Base-by-base conservation (phyloP, 805 yeast species). In the Lachancea sp. region DNA sequence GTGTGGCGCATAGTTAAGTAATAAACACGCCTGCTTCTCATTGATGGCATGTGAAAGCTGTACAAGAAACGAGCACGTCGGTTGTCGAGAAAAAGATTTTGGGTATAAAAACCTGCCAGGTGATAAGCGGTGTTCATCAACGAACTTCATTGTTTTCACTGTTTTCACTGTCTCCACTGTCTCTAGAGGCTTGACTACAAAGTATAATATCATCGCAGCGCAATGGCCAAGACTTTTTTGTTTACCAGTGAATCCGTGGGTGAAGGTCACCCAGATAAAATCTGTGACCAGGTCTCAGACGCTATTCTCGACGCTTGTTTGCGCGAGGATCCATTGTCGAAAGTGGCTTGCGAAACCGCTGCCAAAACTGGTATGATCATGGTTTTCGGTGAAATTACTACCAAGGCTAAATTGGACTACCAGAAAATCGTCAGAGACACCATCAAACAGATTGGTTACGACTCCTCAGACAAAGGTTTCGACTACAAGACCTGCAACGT, bases 401-500 rank as follows among this genome's bases (percentile, higher is more conserved):
- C 98, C 71, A 83, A 79, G 66, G 98, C 98, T 54, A 70, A 72
- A 50, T 74, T 92, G 63, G 98, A 92, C 75, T 92, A 78, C 85
- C 98, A 92, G 73, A 87, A 90, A 72, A 81, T 92, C 61, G 79
- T 92, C 68, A 88, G 98, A 76, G 97, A 92, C 69, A 92, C 98
- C 67, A 85, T 92, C 72, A 88, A 90, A 76, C 87, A 88, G 71
- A 92, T 92, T 70, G 98, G 98, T 64, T 92, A 92, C 75, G 98
- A 92, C 68, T 75, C 79, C 64, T 83, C 95, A 49, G 95, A 77
- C 40, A 92, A 92, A 75, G 98, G 98, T 58, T 92, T 92, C 65
- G 98, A 92, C 71, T 90, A 87, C 85, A 90, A 90, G 77, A 92
- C 98, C 58, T 92, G 98, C 79, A 92, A 92, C 72, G 97, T 92